A percentile compares a stretch with the other conserved stretches of the same genome.
These are phyloP conservation scores for Rhizomucor pusillus DNA, from an alignment of 371 early-diverging fungal species.

Conservation along the genomic window DNA sequence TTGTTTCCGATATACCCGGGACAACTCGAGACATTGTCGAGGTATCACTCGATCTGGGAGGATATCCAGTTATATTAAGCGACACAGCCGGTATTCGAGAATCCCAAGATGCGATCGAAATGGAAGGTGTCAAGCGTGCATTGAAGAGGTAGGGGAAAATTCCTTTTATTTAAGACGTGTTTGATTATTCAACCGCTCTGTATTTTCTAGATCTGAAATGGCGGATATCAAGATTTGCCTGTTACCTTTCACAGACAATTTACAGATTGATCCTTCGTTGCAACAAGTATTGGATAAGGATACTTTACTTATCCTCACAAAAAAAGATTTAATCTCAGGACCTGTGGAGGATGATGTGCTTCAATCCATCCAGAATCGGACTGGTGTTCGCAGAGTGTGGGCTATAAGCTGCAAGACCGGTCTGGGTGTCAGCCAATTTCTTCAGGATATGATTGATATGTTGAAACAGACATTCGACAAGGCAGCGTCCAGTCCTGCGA, in stretches of 20 bases:
- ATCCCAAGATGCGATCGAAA: conserved; percentile 65
- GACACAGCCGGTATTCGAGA: conserved; percentile 80
- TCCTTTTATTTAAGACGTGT: not conserved
- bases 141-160: conserved; percentile 30
- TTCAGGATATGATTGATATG: conserved; percentile 49
- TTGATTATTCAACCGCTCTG: too few species aligned
- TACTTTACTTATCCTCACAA: conserved; percentile 69
- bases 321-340: conserved; percentile 47
- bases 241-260: conserved; percentile 25
- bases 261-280: conserved; percentile 41
- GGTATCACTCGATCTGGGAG: conserved; percentile 69
- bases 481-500: conserved; percentile 29
- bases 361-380: not conserved
- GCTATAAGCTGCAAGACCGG: conserved; percentile 66
- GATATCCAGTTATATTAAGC: conserved; percentile 71
- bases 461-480: conserved; percentile 59
- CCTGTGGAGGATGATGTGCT: not conserved
- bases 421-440: conserved; percentile 54
- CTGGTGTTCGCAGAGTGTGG: conserved; percentile 33
- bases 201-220: conserved; percentile 22
- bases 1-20: conserved; percentile 78
- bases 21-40: conserved; percentile 84
- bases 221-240: conserved; percentile 56
- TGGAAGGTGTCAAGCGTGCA: conserved; percentile 73
- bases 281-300: conserved; percentile 47